Conservation (phyloP, 306 rosid species). For the Alnus rubra region DNA sequence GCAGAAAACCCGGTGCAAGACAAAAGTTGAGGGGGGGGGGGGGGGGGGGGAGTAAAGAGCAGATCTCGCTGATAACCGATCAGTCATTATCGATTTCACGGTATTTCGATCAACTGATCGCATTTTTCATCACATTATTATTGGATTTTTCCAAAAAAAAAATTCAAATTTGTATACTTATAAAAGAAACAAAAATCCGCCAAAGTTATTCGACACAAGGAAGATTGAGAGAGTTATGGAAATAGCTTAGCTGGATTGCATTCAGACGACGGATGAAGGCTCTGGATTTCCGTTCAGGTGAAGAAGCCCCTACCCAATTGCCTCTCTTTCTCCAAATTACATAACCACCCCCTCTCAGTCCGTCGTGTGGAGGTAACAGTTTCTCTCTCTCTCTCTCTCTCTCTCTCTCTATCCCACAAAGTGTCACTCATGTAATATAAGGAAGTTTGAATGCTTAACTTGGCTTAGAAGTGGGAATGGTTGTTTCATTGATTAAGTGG, state of each 20-base stretch:
- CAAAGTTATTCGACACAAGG: constrained; percentile 4
- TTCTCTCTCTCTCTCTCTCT: neutral
- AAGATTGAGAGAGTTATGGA: constrained; percentile 26
- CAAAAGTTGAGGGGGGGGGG: neutral
- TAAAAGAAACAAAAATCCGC: neutral
- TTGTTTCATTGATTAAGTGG: neutral
- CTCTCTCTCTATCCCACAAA: too few relatives aligned
- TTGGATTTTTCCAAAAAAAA: neutral
- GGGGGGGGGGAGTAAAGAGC: neutral
- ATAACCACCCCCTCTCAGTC: constrained; percentile 3
- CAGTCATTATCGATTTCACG: constrained; percentile 37
- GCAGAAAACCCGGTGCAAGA: constrained; percentile 26
- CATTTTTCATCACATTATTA: neutral
- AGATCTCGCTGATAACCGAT: constrained; percentile 22
- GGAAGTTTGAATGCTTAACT: neutral
- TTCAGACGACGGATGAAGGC: constrained; percentile 10
- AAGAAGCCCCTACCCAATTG: neutral
- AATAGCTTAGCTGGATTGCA: constrained; percentile 38
- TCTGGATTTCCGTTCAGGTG: neutral
- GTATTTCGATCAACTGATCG: constrained; percentile 1
- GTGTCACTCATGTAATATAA: neutral
- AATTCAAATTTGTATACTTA: neutral
- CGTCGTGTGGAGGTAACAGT: neutral
- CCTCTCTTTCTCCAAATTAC: constrained; percentile 15
- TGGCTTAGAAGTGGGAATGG: neutral